Conservation (phyloP, 140 eudicot genomes). For the Cichorium intybus region DNA sequence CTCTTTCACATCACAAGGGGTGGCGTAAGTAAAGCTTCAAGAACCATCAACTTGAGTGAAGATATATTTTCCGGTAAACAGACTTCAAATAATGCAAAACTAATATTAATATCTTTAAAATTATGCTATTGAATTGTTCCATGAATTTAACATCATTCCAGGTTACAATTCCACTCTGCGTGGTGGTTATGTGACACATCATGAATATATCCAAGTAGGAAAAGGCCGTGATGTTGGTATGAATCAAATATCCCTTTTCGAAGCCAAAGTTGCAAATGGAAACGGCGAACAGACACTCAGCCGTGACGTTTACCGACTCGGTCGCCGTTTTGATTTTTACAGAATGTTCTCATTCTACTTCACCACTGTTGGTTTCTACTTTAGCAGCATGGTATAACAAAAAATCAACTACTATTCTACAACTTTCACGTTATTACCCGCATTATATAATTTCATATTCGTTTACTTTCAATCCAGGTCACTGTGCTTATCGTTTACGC, state of each 20-base stretch:
- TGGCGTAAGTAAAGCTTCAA: slow-evolving; percentile 97
- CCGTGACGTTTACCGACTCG: slow-evolving; percentile 95
- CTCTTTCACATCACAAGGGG: slow-evolving; percentile 95
- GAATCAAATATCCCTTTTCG: slow-evolving; percentile 95
- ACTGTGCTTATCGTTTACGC: slow-evolving; percentile 84
- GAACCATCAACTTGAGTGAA: slow-evolving; percentile 84
- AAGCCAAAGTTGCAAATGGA: slow-evolving; percentile 98
- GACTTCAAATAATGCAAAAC: background rate
- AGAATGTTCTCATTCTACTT: slow-evolving; percentile 96
- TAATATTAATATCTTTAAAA: no score
- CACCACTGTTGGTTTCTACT: slow-evolving; percentile 97
- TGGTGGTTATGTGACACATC: slow-evolving; percentile 94
- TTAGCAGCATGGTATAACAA: slow-evolving; percentile 90
- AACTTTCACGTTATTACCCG: slow-evolving; percentile 6
- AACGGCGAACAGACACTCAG: slow-evolving; percentile 99
- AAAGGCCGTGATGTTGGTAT: slow-evolving; percentile 98
- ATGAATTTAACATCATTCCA: slow-evolving; percentile 22
- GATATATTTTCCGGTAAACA: slow-evolving; percentile 85
- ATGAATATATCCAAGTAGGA: slow-evolving; percentile 97
- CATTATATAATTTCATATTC: slow-evolving; percentile 1
- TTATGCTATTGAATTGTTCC: background rate
- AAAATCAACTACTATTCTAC: background rate
- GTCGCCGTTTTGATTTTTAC: slow-evolving; percentile 94
- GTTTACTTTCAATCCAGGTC: slow-evolving; percentile 54
- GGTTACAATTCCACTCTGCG: slow-evolving; percentile 94